phyloP scores from a whole-genome alignment of 495 filamentous ascomycete genomes.

The Aspergillus ellipticus region DNA sequence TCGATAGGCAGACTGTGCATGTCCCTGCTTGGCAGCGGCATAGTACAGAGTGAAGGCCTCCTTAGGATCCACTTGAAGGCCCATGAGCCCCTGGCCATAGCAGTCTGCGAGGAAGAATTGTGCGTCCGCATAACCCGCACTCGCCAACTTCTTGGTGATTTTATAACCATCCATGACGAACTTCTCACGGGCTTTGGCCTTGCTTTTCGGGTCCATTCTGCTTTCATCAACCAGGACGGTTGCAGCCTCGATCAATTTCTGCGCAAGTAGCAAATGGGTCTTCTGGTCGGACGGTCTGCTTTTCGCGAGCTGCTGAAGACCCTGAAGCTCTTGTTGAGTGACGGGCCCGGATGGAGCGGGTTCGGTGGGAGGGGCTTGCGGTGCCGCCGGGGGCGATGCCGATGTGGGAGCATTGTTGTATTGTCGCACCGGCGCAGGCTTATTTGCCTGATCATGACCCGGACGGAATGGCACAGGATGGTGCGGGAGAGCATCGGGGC shows the following conservation, averaged over 20 bases:
- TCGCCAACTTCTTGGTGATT: constrained; percentile 79
- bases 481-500: constrained; percentile 62
- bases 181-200: constrained; percentile 73
- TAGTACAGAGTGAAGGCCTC: constrained; percentile 93
- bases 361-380: constrained; percentile 26
- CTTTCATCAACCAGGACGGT: constrained; percentile 65
- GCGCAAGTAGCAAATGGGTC: constrained; percentile 68
- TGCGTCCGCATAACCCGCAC: constrained; percentile 66
- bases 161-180: constrained; percentile 85
- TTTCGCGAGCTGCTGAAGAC: constrained; percentile 61
- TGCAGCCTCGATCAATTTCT: constrained; percentile 83
- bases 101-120: constrained; percentile 94
- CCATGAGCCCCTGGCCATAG: constrained; percentile 70
- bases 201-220: constrained; percentile 70
- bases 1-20: constrained; percentile 83
- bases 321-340: constrained; percentile 73
- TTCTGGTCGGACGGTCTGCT: constrained; percentile 67
- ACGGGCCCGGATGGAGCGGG: constrained; percentile 50
- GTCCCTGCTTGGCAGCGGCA: constrained; percentile 83
- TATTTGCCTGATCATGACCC: constrained; percentile 59
- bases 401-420: constrained; percentile 49
- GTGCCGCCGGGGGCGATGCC: constrained; percentile 31
- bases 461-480: constrained; percentile 81
- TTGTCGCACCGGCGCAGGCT: constrained; percentile 70
- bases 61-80: constrained; percentile 72